These are phyloP conservation scores for Acacia confusa DNA, from an alignment of 306 rosid species.

Conservation along the genomic window DNA sequence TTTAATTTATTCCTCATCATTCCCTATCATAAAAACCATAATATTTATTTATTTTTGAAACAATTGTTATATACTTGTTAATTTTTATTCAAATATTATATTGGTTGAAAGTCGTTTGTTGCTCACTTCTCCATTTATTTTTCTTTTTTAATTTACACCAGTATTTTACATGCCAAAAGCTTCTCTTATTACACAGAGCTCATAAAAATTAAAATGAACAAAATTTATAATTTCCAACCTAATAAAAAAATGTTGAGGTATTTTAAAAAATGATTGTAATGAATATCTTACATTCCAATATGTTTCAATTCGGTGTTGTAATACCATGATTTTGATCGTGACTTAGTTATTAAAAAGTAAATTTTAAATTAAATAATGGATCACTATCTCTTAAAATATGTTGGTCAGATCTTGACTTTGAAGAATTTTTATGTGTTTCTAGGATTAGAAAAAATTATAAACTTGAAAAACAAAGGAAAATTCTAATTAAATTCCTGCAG, in stretches of 20 bases:
- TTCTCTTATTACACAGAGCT: neutral
- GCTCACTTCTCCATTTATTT: neutral
- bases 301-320: too few species aligned
- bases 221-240: neutral
- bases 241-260: neutral
- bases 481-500: too few species aligned
- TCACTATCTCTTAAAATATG: neutral
- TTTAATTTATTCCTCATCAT: neutral
- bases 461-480: too few species aligned
- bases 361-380: neutral
- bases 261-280: neutral
- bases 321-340: too few species aligned
- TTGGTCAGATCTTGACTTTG: too few species aligned
- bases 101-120: neutral
- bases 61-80: neutral
- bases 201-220: neutral
- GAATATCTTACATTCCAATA: neutral
- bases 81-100: too few species aligned
- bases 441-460: too few species aligned
- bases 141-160: too few species aligned
- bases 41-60: neutral
- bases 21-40: neutral
- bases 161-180: neutral
- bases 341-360: too few species aligned
- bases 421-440: too few species aligned